Base-by-base conservation (phyloP, 306 rosid species). In the Sicyos baderoa region DNA sequence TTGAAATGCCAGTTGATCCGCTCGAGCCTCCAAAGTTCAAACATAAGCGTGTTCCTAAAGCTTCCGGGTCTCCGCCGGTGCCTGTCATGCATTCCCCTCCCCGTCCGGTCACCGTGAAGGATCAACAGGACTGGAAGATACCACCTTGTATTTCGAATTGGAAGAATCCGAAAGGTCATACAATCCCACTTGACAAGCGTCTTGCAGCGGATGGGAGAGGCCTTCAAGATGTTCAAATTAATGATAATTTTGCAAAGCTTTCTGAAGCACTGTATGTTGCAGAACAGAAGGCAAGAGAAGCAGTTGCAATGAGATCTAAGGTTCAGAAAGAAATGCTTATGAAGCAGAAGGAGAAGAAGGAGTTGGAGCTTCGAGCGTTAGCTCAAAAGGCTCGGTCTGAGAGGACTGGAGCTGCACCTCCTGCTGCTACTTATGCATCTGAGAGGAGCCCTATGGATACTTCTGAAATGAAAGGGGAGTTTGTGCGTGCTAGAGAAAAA, bases 1-100 rank as follows among this genome's bases (percentile, higher is more conserved):
- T 83, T 56, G 92, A 89, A 84, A 89, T 86, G 96, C 96, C 90
- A 0, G 95, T 87, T 71, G 96, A 92, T 77, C 96, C 97, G 7
- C 92, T 91, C 32, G 95, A 91, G 79, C 96, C 97, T 23, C 96
- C 95, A 0, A 89, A 92, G 82, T 89, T 92, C 72, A 92, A 89
- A 86, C 93, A 92, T 63, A 92, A 92, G 89, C 84, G 96, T 23
- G 98, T 87, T 27, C 98, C 93, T 0, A 87, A 79, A 80, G 92
- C 98, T 54, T 89, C 93, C 0, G 87, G 96, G 9, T 89, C 97
- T 6, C 98, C 96, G 19, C 95, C 95, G 6, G 91, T 92, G 47
- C 98, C 95, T 0, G 89, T 89, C 40, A 85, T 92, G 95, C 98
- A 87, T 74, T 92, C 96, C 4, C 96, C 95, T 52, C 97, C 96